Evolutionary conservation across 129 eudicot species (phyloP), one percentile per base, ranked within the genome.

Genomic region (Oenanthe sinensis): DNA sequence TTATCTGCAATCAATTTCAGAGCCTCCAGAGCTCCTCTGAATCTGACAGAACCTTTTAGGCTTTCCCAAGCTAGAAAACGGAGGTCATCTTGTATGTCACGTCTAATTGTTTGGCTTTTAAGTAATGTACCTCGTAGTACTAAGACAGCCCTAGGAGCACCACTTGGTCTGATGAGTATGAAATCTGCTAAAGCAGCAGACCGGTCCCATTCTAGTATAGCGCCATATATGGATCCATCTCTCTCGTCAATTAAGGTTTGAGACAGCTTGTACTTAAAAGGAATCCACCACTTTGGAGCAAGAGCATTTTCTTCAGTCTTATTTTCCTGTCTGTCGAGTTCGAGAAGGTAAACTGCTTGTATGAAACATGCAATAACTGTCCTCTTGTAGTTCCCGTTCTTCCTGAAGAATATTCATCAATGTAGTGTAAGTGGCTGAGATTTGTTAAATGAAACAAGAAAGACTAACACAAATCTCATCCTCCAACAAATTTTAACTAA

Each of bases 241-340:
- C 98, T 79, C 80, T 87, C 94, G 65, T 95, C 98, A 15, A 85
- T 89, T 79, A 95, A 63, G 30, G 91, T 95, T 67, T 77, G 87
- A 3, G 83, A 79, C 5, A 95, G 90, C 80, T 92, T 95, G 92
- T 95, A 95, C 76, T 95, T 95, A 76, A 95, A 95, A 46, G 98
- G 98, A 52, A 81, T 85, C 96, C 94, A 95, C 98, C 98, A 95
- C 82, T 95, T 95, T 20, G 98, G 94, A 75, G 98, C 96, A 20
- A 95, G 84, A 30, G 96, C 97, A 44, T 49, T 86, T 84, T 91
- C 90, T 47, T 77, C 87, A 11, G 88, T 83, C 77, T 96, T 79
- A 74, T 87, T 92, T 82, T 95, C 98, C 81, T 95, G 98, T 24
- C 98, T 87, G 81, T 95, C 98, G 58, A 95, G 92, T 78, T 95